Evolutionary conservation across 2,329 filamentous ascomycete genomes (phyloP).

Genomic region (Chrysoporthe austroafricana): DNA sequence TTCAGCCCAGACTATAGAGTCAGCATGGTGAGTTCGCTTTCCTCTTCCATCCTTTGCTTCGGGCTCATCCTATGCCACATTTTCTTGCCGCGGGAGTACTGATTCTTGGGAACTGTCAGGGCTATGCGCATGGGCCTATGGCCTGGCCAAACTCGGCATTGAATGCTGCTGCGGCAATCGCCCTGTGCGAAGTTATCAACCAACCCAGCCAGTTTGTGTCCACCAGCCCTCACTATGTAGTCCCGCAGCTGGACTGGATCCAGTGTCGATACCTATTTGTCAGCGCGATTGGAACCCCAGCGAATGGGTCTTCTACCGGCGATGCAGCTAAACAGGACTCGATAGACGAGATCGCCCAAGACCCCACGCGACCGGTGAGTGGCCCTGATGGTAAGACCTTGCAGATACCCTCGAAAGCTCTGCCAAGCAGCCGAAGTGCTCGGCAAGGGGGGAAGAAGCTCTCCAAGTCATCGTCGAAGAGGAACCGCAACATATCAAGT

Average conservation of each 20-base stretch:
- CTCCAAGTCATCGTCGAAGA: constrained; percentile 15
- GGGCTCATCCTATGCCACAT: neutral
- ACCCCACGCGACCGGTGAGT: constrained; percentile 24
- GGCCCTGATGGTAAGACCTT: constrained; percentile 27
- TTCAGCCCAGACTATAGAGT: constrained; percentile 65
- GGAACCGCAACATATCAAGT: constrained; percentile 34
- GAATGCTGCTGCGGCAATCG: constrained; percentile 62
- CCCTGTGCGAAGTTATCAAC: constrained; percentile 87
- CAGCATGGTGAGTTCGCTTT: constrained; percentile 45
- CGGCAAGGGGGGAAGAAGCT: neutral
- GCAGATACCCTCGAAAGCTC: constrained; percentile 40
- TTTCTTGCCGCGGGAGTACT: neutral
- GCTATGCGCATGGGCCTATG: neutral
- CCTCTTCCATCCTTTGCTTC: neutral
- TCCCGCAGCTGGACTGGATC: constrained; percentile 81
- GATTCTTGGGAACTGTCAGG: constrained; percentile 1
- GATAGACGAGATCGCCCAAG: constrained; percentile 28
- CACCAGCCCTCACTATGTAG: constrained; percentile 66
- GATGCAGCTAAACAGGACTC: neutral
- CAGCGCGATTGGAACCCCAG: neutral
- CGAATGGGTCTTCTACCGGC: neutral
- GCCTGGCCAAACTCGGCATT: constrained; percentile 73
- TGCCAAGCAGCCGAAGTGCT: constrained; percentile 33
- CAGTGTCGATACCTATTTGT: constrained; percentile 84
- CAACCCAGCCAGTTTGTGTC: constrained; percentile 63